Evolutionary conservation across 352 stramenopile species (phyloP).

Genomic region (Thalassiosira livingstoniorum): DNA sequence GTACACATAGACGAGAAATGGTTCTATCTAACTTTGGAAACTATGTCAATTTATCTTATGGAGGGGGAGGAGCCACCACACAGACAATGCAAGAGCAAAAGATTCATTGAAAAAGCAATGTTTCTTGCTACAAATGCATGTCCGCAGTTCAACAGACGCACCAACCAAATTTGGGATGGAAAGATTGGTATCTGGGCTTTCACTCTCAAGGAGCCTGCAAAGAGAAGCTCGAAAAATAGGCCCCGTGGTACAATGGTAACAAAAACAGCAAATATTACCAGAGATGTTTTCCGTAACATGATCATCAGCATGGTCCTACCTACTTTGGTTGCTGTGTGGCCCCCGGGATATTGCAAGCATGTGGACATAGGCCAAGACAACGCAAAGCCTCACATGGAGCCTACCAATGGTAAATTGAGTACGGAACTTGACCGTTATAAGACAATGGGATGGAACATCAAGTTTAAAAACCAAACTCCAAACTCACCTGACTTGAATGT

Average conservation of each 20-base stretch:
- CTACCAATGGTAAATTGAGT: conserved; percentile 4
- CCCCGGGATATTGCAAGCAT: conserved; percentile 11
- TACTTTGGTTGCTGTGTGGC: conserved; percentile 27
- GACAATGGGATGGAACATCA: background rate
- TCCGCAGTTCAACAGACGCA: background rate
- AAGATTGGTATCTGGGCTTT: conserved; percentile 37
- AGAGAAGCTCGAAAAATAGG: conserved; percentile 24
- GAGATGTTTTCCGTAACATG: background rate
- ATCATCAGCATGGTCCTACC: conserved; percentile 33
- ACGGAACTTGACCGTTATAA: too few relatives aligned
- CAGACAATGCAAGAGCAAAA: conserved; percentile 20
- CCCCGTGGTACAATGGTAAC: background rate
- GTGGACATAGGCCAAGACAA: conserved; percentile 21
- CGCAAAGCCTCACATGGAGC: background rate
- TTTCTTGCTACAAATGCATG: conserved; percentile 11
- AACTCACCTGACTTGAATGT: conserved; percentile 53
- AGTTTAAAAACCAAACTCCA: conserved; percentile 25
- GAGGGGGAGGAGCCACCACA: conserved; percentile 12
- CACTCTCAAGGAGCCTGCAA: background rate
- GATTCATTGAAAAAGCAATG: conserved; percentile 23
- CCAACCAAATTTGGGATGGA: conserved; percentile 18
- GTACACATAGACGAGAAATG: conserved; percentile 38
- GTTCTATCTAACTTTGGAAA: conserved; percentile 12
- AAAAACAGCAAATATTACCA: conserved; percentile 2
- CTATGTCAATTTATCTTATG: background rate